Evolutionary conservation across 1,284 basidiomycete genomes (phyloP), one percentile per base, ranked within the genome.

Genomic region (Papiliotrema terrestris): DNA sequence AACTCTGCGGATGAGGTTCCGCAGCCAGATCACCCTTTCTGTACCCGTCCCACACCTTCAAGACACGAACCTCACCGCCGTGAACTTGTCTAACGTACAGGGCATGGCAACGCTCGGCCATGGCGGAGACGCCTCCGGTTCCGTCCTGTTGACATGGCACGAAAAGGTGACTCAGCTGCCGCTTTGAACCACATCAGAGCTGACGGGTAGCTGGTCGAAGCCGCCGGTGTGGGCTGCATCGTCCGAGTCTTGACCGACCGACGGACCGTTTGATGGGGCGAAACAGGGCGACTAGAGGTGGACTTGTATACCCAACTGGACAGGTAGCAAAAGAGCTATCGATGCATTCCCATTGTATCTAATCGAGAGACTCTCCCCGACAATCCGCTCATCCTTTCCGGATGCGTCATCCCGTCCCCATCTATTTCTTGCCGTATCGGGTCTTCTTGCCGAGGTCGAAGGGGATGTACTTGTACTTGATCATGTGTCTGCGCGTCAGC

Each of bases 231-330:
- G 2, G 96, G 95, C 8, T 95, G 91, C 77, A 98, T 98, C 73
- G 92, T 97, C 59, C 82, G 94, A 67, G 92, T 94, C 57, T 97
- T 98, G 94, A 92, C 93, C 38, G 95, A 98, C 78, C 85, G 91
- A 62, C 83, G 87, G 68, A 82, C 82, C 58, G 86, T 95, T 59
- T 93, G 82, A 61, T n/a, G 59, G 41, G 23, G 14, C n/a, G 29
- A 17, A 38, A 25, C 29, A 46, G n/a, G 4, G 6, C 15, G 29
- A 20, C 6, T 29, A 6, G 23, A 13, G 25, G n/a, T 41, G 23
- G 53, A 51, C 25, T 35, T 32, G 42, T 44, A 51, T 32, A 45
- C 22, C 26, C 19, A 43, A 11, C 11, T 6, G 11, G 29, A 32
- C 29, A 32, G 29, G 29, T 32, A 32, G 29, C 29, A 32, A 32